Evolutionary conservation across 768 basidiomycete genomes (phyloP).

Genomic region (Botryobasidium botryosum): DNA sequence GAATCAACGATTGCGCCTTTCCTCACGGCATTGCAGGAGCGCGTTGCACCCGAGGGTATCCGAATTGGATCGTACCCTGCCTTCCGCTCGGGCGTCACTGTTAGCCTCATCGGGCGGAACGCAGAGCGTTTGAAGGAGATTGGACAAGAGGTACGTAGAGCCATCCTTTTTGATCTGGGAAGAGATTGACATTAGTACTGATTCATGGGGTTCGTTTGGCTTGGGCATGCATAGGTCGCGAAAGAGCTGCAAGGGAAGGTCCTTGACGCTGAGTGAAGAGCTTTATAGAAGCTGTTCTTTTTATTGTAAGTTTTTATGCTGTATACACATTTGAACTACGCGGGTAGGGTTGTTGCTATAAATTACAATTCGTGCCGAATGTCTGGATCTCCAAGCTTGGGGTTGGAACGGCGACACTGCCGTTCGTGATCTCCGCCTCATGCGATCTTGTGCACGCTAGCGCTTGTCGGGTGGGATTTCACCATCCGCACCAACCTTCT

Average conservation of each 20-base stretch:
- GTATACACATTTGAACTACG: too few species aligned
- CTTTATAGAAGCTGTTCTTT: too few species aligned
- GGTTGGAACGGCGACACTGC: too few species aligned
- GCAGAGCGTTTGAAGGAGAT: constrained; percentile 21
- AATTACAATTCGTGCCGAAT: too few species aligned
- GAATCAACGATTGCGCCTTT: constrained; percentile 85
- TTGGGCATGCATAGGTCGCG: neutral
- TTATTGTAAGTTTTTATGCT: too few species aligned
- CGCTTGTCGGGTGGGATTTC: too few species aligned
- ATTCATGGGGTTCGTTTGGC: neutral
- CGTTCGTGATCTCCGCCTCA: too few species aligned
- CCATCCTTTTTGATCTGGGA: neutral
- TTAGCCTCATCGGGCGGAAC: constrained; percentile 40
- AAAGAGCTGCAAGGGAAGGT: neutral
- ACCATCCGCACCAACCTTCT: too few species aligned
- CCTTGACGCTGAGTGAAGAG: neutral
- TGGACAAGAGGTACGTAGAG: constrained; percentile 22
- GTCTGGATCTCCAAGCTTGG: too few species aligned
- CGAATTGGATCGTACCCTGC: constrained; percentile 69
- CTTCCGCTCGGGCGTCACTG: constrained; percentile 43
- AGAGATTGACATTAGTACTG: neutral
- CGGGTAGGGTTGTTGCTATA: too few species aligned
- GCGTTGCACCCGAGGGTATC: constrained; percentile 56
- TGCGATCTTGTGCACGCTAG: too few species aligned
- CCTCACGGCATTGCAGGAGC: constrained; percentile 57